These are phyloP conservation scores for Saturnispora bothae DNA, from an alignment of 805 yeast genomes.

Conservation along the genomic window DNA sequence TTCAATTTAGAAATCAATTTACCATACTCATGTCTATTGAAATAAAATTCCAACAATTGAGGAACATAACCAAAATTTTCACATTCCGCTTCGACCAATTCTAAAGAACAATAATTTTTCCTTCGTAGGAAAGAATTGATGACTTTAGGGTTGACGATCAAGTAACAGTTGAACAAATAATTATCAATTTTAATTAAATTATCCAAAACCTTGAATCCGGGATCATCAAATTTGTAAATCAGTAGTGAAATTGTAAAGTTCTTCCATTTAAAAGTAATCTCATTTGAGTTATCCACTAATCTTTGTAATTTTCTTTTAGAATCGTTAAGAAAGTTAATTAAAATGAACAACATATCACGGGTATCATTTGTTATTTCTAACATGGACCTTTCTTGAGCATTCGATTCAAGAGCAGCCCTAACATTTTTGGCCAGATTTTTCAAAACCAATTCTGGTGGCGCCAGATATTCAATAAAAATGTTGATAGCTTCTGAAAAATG, in stretches of 20 bases:
- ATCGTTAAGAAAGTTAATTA: slow-evolving; percentile 41
- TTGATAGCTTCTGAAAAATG: slow-evolving; percentile 30
- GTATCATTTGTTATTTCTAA: not conserved
- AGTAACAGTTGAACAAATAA: slow-evolving; percentile 64
- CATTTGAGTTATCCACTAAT: slow-evolving; percentile 27
- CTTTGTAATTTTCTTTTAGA: slow-evolving; percentile 38
- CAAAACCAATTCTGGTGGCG: slow-evolving; percentile 48
- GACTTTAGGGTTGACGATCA: slow-evolving; percentile 55
- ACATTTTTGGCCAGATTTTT: slow-evolving; percentile 32
- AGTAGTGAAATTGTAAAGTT: slow-evolving; percentile 32
- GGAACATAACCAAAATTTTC: slow-evolving; percentile 37
- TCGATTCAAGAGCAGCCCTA: slow-evolving; percentile 1
- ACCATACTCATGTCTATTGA: slow-evolving; percentile 47
- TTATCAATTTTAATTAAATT: slow-evolving; percentile 55
- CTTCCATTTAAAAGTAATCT: slow-evolving; percentile 34
- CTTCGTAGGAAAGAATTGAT: slow-evolving; percentile 77
- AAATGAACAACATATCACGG: slow-evolving; percentile 18
- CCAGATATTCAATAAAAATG: slow-evolving; percentile 42
- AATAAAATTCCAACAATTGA: slow-evolving; percentile 73
- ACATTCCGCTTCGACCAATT: slow-evolving; percentile 47
- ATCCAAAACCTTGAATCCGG: slow-evolving; percentile 17
- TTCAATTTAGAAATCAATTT: slow-evolving; percentile 57
- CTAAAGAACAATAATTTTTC: slow-evolving; percentile 61
- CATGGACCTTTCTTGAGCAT: not conserved
- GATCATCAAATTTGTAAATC: slow-evolving; percentile 25